These are phyloP conservation scores for Penicillium rolfsii DNA, from an alignment of 2,329 filamentous ascomycete genomes.

Conservation along the genomic window DNA sequence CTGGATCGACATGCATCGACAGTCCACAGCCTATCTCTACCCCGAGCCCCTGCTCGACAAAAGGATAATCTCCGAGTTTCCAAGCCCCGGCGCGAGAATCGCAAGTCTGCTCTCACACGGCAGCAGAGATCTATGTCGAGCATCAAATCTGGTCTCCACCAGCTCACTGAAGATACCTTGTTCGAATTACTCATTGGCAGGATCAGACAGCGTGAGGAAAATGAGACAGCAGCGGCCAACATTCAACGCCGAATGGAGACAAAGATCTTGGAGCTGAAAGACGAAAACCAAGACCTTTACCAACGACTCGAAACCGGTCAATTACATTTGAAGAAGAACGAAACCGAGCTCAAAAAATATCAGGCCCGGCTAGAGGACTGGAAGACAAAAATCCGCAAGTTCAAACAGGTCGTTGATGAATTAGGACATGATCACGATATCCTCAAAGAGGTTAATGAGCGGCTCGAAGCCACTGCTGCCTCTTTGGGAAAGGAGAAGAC, in stretches of 20 bases:
- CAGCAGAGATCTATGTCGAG: constrained; percentile 2
- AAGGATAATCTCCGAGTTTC: constrained; percentile 17
- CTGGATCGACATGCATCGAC: neutral
- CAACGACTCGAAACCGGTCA: constrained; percentile 26
- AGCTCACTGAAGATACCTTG: constrained; percentile 40
- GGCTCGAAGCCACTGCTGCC: constrained; percentile 30
- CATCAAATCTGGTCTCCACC: neutral
- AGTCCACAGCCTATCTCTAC: neutral
- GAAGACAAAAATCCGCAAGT: constrained; percentile 39
- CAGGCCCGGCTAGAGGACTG: constrained; percentile 36
- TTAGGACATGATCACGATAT: constrained; percentile 40
- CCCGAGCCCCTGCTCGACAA: neutral
- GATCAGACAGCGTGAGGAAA: constrained; percentile 41
- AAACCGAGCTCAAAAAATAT: constrained; percentile 26
- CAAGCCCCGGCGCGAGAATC: constrained; percentile 20
- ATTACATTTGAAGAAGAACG: constrained; percentile 25
- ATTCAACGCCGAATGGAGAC: constrained; percentile 34
- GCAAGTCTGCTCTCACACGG: constrained; percentile 3
- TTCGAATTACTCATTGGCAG: constrained; percentile 42
- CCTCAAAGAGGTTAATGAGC: constrained; percentile 36
- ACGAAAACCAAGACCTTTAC: constrained; percentile 36
- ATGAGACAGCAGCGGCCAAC: constrained; percentile 28
- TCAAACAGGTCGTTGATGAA: constrained; percentile 38
- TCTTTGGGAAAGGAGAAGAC: constrained; percentile 32
- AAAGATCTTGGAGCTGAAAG: constrained; percentile 28